Conservation (phyloP, 1,284 basidiomycete species). For the Cryptococcus sp. region DNA sequence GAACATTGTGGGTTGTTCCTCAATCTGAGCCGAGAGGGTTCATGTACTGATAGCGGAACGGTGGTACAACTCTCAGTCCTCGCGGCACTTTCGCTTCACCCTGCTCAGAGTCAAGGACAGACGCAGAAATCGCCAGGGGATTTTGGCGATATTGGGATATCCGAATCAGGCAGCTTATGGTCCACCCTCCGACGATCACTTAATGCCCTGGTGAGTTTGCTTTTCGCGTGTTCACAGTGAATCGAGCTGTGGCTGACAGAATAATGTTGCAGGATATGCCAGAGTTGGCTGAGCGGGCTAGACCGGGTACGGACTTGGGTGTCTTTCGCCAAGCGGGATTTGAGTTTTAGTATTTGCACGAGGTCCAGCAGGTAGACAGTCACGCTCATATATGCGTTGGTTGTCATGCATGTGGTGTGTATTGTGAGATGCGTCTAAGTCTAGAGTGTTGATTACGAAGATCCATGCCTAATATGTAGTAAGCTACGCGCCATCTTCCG, state of each 20-base stretch:
- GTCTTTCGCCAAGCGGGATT: conserved; percentile 77
- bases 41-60: not conserved
- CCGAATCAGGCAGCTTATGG: conserved; percentile 72
- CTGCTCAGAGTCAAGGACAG: conserved; percentile 33
- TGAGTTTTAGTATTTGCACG: conserved; percentile 64
- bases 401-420: no score
- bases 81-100: conserved; percentile 82
- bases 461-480: no score
- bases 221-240: no score
- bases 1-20: conserved; percentile 66
- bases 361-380: no score
- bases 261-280: conserved; percentile 51
- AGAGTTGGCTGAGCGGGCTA: conserved; percentile 58
- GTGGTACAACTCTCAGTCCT: conserved; percentile 58
- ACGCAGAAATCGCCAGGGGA: not conserved
- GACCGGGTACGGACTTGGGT: conserved; percentile 61
- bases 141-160: conserved; percentile 15
- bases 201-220: conserved; percentile 70
- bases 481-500: not conserved
- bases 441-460: no score
- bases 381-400: no score
- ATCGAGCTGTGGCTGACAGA: not conserved
- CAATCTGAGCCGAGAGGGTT: not conserved
- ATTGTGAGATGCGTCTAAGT: no score
- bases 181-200: conserved; percentile 85